These are phyloP conservation scores for Podospora comata DNA, from an alignment of 495 filamentous ascomycete species.

Conservation along the genomic window DNA sequence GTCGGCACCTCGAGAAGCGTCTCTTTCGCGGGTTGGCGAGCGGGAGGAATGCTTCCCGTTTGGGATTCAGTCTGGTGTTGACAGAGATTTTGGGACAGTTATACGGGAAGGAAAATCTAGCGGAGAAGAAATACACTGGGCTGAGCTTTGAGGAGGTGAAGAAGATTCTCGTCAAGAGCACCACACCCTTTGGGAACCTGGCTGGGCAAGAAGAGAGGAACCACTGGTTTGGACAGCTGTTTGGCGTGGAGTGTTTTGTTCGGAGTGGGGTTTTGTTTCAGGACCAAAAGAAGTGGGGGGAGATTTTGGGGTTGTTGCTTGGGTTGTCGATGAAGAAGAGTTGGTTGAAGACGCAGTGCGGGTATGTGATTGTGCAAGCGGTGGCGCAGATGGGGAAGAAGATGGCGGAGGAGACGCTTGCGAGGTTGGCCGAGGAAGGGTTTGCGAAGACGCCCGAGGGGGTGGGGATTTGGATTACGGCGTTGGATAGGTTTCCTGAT, in stretches of 20 bases:
- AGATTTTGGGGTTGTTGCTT: slow-evolving; percentile 57
- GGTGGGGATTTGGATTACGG: slow-evolving; percentile 79
- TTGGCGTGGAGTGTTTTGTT: slow-evolving; percentile 81
- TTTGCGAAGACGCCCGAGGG: slow-evolving; percentile 78
- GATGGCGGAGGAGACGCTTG: slow-evolving; percentile 59
- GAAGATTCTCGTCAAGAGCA: slow-evolving; percentile 64
- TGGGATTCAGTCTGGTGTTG: slow-evolving; percentile 88
- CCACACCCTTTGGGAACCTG: slow-evolving; percentile 59
- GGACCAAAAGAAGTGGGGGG: slow-evolving; percentile 57
- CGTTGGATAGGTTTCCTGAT: slow-evolving; percentile 59
- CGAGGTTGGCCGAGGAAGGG: slow-evolving; percentile 58
- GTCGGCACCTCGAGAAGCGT: slow-evolving; percentile 56
- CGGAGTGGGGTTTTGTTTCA: slow-evolving; percentile 69
- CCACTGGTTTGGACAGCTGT: slow-evolving; percentile 77
- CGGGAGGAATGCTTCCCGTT: slow-evolving; percentile 79
- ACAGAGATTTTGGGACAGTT: slow-evolving; percentile 73
- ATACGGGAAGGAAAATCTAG: slow-evolving; percentile 46
- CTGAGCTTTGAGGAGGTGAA: slow-evolving; percentile 57
- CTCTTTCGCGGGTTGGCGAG: slow-evolving; percentile 87
- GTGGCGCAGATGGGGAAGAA: slow-evolving; percentile 48
- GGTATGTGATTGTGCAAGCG: slow-evolving; percentile 62
- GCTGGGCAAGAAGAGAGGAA: slow-evolving; percentile 81
- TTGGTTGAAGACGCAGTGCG: slow-evolving; percentile 87
- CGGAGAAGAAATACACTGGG: slow-evolving; percentile 42
- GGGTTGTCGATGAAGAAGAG: slow-evolving; percentile 63